These are phyloP conservation scores for Ceratonia siliqua DNA, from an alignment of 306 rosid genomes.

Conservation along the genomic window DNA sequence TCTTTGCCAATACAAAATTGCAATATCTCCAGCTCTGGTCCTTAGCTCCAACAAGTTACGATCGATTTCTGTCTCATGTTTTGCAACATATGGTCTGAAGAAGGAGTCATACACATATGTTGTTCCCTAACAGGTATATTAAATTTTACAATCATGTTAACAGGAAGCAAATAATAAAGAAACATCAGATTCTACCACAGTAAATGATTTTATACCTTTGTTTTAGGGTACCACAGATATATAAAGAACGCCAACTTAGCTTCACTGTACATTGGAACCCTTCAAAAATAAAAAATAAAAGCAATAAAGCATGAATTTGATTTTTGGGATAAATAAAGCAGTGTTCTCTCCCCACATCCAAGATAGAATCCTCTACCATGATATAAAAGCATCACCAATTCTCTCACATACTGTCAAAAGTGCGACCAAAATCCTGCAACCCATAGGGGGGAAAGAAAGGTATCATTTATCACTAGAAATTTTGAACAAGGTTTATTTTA, in stretches of 20 bases:
- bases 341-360: constrained; percentile 21
- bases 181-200: constrained; percentile 31
- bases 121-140: constrained; percentile 61
- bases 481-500: not conserved
- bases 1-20: constrained; percentile 70
- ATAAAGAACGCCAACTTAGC: constrained; percentile 86
- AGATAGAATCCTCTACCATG: constrained; percentile 61
- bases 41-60: constrained; percentile 74
- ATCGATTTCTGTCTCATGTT: constrained; percentile 85
- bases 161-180: constrained; percentile 11
- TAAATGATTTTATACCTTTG: constrained; percentile 55
- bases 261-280: constrained; percentile 98
- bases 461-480: not conserved
- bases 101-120: constrained; percentile 81
- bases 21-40: constrained; percentile 75
- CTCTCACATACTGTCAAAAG: constrained; percentile 81
- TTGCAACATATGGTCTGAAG: constrained; percentile 80
- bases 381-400: constrained; percentile 76
- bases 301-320: not conserved
- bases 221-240: constrained; percentile 91
- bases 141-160: not conserved
- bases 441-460: constrained; percentile 11
- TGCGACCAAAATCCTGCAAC: constrained; percentile 90
- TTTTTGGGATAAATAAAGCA: not conserved
- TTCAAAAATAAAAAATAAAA: constrained; percentile 36